These are phyloP conservation scores for Alternaria postmessia DNA, from an alignment of 2,329 filamentous ascomycete genomes.

Conservation along the genomic window DNA sequence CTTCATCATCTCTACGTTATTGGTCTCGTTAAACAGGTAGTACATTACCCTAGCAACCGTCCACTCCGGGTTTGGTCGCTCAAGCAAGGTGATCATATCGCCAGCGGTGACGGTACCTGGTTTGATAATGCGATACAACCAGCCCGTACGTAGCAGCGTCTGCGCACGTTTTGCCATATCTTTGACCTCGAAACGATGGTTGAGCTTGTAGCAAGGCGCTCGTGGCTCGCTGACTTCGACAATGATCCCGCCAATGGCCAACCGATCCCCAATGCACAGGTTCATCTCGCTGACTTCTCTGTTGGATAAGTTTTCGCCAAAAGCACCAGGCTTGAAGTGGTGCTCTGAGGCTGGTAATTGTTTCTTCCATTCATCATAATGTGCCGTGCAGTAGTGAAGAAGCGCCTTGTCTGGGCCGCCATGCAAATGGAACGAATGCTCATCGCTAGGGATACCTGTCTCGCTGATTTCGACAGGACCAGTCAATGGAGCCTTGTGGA, in stretches of 20 bases:
- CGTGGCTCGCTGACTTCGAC: conserved; percentile 69
- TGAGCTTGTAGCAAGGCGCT: conserved; percentile 73
- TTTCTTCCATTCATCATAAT: conserved; percentile 64
- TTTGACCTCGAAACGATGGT: conserved; percentile 70
- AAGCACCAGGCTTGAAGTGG: conserved; percentile 65
- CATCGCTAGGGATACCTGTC: conserved; percentile 65
- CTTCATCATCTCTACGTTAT: conserved; percentile 59
- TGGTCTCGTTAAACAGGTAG: conserved; percentile 65
- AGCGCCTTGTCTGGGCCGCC: conserved; percentile 71
- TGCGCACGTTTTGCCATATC: conserved; percentile 68
- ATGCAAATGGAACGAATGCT: conserved; percentile 69
- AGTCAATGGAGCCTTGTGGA: conserved; percentile 60
- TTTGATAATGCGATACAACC: conserved; percentile 70
- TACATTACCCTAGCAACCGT: conserved; percentile 70
- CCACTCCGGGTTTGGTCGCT: conserved; percentile 66
- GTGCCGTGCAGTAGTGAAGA: conserved; percentile 66
- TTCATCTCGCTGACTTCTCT: conserved; percentile 68
- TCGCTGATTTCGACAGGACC: conserved; percentile 58
- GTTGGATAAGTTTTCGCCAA: conserved; percentile 71
- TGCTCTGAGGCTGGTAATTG: conserved; percentile 62
- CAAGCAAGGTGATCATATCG: conserved; percentile 64
- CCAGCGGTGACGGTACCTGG: conserved; percentile 64
- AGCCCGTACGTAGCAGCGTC: conserved; percentile 67
- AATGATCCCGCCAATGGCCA: conserved; percentile 60
- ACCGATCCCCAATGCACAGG: conserved; percentile 70